Evolutionary conservation across 352 stramenopile genomes (phyloP), one percentile per base, ranked within the genome.

Genomic region (Phytophthora vignae): DNA sequence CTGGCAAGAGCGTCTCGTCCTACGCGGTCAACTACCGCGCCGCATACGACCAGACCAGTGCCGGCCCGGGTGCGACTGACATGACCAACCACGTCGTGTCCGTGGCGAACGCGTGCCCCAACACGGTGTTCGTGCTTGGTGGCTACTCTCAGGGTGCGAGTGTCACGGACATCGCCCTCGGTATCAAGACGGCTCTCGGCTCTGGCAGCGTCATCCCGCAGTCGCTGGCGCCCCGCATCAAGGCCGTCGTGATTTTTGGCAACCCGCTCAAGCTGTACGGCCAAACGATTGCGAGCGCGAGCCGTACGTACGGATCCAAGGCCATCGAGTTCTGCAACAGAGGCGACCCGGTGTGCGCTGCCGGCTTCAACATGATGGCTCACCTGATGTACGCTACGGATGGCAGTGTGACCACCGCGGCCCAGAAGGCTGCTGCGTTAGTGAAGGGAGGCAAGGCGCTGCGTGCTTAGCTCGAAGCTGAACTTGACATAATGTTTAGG

Each of bases 101-200:
- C 4, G 70, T 74, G 11, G 69, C 76, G 4, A 19, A 65, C 11
- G 31, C 69, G n/a, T 83, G 76, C 19, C 72, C 72, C 3, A 67
- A 78, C 52, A 71, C 73, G 2, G 66, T 74, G 3, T 80, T 80
- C 22, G 64, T 76, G 27, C 46, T 79, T 3, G 73, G 73, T 7
- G 73, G 73, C 0, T 80, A 80, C 65, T 83, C 76, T 1, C 76
- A 83, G 57, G 71, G 76, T 14, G 73, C 72, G 4, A 78, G 70
- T 25, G 70, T 81, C 36, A 78, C 70, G 0, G 70, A 73, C 44
- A 81, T 81, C n/a, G 38, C 74, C 0, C 69, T 82, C 38, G 74
- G 74, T 21, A 78, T 81, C 50, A 21, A 46, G 15, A 80, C 73
- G 19, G 61, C 33, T 10, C 57, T 77, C 12, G 69, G 69, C 3